These are phyloP conservation scores for Tetradesmus obliquus DNA, from an alignment of 139 green algal genomes.

Conservation along the genomic window DNA sequence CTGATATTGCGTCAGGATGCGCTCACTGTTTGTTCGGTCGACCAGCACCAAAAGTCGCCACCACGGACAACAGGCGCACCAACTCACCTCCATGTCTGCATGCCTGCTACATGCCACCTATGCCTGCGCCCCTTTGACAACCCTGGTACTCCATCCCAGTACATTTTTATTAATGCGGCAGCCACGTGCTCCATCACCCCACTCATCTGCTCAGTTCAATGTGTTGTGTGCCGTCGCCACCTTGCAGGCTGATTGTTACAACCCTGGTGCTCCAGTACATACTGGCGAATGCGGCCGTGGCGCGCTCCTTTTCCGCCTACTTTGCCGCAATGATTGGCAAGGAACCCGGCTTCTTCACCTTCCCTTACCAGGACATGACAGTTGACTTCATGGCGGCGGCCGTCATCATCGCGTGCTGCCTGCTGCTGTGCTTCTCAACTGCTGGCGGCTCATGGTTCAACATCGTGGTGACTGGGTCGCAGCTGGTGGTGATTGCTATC, in stretches of 20 bases:
- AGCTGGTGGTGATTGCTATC: conserved; percentile 33
- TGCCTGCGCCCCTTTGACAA: too few species aligned
- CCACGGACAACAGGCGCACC: too few species aligned
- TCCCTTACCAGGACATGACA: conserved; percentile 49
- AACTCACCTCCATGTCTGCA: too few species aligned
- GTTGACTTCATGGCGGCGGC: conserved; percentile 69
- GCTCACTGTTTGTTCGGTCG: too few species aligned
- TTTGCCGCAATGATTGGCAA: conserved; percentile 53
- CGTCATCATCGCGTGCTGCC: conserved; percentile 48
- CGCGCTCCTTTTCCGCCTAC: conserved; percentile 78
- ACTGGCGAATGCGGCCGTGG: conserved; percentile 67
- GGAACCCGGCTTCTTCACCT: conserved; percentile 49
- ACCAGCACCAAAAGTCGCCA: too few species aligned
- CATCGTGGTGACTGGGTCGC: conserved; percentile 2
- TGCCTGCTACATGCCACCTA: too few species aligned
- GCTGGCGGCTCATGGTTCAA: conserved; percentile 35
- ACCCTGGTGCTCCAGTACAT: conserved; percentile 28
- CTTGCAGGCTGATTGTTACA: conserved; percentile 12
- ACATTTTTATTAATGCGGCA: too few species aligned
- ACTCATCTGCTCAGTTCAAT: too few species aligned
- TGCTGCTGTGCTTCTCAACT: conserved; percentile 40
- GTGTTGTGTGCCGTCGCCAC: background rate
- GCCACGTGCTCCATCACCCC: too few species aligned
- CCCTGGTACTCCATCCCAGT: too few species aligned
- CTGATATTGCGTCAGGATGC: too few species aligned